Percentiles rank a stretch among this genome's conserved stretches.
Conservation (phyloP, 2,329 filamentous ascomycete species). For the Alternaria alternata region DNA sequence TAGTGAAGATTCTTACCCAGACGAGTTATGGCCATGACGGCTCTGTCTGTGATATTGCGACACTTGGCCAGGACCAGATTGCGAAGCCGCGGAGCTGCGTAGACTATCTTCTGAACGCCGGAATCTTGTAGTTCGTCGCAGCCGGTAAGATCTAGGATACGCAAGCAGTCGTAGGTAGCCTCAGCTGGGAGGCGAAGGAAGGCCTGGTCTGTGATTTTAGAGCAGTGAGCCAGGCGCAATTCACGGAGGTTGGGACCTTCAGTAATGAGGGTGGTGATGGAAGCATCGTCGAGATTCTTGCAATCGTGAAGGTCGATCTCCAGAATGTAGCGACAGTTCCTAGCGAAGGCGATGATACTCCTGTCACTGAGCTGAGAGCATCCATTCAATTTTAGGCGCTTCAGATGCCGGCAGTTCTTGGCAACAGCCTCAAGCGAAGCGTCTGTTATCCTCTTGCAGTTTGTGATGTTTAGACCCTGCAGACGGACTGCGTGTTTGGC, state of each 20-base stretch:
- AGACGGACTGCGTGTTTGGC: slow-evolving; percentile 83
- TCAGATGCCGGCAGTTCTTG: slow-evolving; percentile 83
- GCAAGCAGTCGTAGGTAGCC: slow-evolving; percentile 81
- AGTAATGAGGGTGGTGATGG: slow-evolving; percentile 80
- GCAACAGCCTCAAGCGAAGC: slow-evolving; percentile 84
- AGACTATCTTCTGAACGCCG: slow-evolving; percentile 87
- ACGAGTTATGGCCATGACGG: slow-evolving; percentile 85
- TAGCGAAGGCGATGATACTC: slow-evolving; percentile 84
- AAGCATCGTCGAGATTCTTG: slow-evolving; percentile 78
- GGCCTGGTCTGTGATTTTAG: slow-evolving; percentile 83
- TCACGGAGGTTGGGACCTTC: slow-evolving; percentile 87
- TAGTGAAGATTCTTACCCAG: slow-evolving; percentile 97
- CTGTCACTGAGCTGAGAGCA: slow-evolving; percentile 84
- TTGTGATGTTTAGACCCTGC: slow-evolving; percentile 92
- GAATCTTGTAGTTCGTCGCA: slow-evolving; percentile 85
- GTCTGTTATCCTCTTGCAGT: slow-evolving; percentile 84
- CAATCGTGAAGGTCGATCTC: slow-evolving; percentile 96
- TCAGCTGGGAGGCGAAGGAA: slow-evolving; percentile 79
- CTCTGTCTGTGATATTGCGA: slow-evolving; percentile 86
- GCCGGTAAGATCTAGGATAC: slow-evolving; percentile 92
- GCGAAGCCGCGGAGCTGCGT: slow-evolving; percentile 83
- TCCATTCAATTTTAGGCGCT: slow-evolving; percentile 94
- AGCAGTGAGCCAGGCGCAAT: slow-evolving; percentile 84
- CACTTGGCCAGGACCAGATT: slow-evolving; percentile 97
- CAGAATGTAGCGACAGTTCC: slow-evolving; percentile 88